Evolutionary conservation across 192 early-diverging fungal genomes (phyloP).

Genomic region (Backusella australiensis): DNA sequence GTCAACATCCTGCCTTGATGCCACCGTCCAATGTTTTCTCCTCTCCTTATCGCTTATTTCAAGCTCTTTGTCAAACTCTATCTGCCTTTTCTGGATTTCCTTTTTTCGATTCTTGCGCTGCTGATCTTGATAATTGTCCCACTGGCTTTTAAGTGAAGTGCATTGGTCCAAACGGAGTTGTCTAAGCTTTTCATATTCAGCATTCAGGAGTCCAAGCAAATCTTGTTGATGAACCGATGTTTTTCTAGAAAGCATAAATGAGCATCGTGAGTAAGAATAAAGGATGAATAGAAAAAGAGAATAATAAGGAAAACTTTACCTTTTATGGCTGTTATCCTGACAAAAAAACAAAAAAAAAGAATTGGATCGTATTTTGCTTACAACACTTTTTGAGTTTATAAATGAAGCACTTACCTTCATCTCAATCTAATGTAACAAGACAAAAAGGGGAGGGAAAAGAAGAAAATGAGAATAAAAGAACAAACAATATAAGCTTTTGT

Average conservation of each 20-base stretch:
- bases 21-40: not conserved
- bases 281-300: not conserved
- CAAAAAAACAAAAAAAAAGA: not conserved
- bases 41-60: not conserved
- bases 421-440: not conserved
- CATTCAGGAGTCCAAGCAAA: not conserved
- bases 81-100: constrained; percentile 5
- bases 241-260: not conserved
- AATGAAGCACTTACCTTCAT: not conserved
- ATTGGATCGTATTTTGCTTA: not conserved
- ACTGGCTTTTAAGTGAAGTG: constrained; percentile 3
- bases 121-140: constrained; percentile 6
- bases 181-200: constrained; percentile 7
- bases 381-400: not conserved
- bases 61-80: constrained; percentile 12
- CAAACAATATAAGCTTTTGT: not conserved
- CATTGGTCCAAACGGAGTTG: constrained; percentile 9
- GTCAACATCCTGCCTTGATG: not conserved
- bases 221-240: not conserved
- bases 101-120: constrained; percentile 6
- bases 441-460: not conserved
- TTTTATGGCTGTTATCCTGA: not conserved
- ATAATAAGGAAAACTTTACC: not conserved
- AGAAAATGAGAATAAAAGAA: not conserved
- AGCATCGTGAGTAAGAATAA: not conserved